A percentile compares a stretch with the other conserved stretches of the same genome.
phyloP scores from a whole-genome alignment of 371 early-diverging fungal genomes.

The Zopfochytrium polystomum region DNA sequence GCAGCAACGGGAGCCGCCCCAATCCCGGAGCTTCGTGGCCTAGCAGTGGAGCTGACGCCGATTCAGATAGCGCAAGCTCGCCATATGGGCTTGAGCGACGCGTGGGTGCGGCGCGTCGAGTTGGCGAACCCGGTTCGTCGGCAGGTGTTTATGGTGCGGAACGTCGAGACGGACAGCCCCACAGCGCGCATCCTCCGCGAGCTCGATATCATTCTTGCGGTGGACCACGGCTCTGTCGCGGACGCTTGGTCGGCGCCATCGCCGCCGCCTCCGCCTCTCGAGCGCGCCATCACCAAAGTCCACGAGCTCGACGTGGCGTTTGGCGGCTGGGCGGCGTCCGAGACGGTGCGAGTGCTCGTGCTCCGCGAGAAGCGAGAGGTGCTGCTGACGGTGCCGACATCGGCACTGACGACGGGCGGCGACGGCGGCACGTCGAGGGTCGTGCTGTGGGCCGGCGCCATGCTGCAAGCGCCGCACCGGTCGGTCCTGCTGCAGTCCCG shows the following conservation, averaged over 20 bases:
- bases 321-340: constrained; percentile 41
- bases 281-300: constrained; percentile 66
- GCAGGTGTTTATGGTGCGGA: constrained; percentile 71
- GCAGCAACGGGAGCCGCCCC: constrained; percentile 37
- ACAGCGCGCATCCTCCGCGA: constrained; percentile 64
- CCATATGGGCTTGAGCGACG: constrained; percentile 73
- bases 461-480: constrained; percentile 78
- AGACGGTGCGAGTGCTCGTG: constrained; percentile 57
- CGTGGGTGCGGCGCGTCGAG: constrained; percentile 73
- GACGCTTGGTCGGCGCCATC: no score
- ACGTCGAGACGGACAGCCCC: constrained; percentile 62
- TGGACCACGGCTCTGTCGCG: no score
- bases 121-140: constrained; percentile 65
- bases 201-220: constrained; percentile 82
- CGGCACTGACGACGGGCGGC: no score
- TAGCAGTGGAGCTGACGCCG: constrained; percentile 70
- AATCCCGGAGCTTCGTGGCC: constrained; percentile 42
- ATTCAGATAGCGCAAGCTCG: constrained; percentile 74
- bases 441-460: constrained; percentile 82
- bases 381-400: constrained; percentile 44
- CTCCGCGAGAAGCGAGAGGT: constrained; percentile 67
- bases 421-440: constrained; percentile 53
- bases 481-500: constrained; percentile 77
- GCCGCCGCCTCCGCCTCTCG: no score
- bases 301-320: constrained; percentile 68